A percentile compares a stretch with the other conserved stretches of the same genome.
phyloP scores from a whole-genome alignment of 345 rosid species.

The Linum lewisii region DNA sequence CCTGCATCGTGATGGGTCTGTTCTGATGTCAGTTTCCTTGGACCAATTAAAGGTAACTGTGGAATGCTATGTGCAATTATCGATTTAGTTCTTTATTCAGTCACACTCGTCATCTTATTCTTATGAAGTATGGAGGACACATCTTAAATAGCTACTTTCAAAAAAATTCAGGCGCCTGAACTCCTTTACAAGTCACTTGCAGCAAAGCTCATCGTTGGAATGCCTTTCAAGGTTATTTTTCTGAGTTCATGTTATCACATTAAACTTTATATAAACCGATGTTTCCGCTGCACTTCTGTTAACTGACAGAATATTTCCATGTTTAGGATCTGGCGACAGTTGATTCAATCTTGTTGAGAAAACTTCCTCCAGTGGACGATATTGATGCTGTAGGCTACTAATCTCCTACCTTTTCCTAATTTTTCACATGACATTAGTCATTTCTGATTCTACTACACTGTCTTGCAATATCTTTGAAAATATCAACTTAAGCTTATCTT shows the following conservation, averaged over 20 bases:
- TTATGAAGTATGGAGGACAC: background rate
- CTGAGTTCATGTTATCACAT: constrained; percentile 7
- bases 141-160: background rate
- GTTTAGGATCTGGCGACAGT: constrained; percentile 90
- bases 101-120: background rate
- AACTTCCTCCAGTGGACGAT: constrained; percentile 84
- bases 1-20: constrained; percentile 97
- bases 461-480: constrained; percentile 4
- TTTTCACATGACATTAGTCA: background rate
- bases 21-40: constrained; percentile 71
- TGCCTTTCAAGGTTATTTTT: constrained; percentile 85
- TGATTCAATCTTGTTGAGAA: constrained; percentile 75
- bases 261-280: constrained; percentile 1
- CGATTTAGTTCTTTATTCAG: background rate
- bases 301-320: constrained; percentile 15
- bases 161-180: constrained; percentile 54
- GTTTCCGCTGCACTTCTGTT: constrained; percentile 1
- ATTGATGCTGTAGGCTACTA: constrained; percentile 58
- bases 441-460: constrained; percentile 5
- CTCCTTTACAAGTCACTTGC: constrained; percentile 87
- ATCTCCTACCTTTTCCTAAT: background rate
- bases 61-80: background rate
- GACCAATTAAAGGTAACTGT: constrained; percentile 67
- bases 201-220: constrained; percentile 78
- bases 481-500: constrained; percentile 15